Percentiles rank a stretch among this genome's conserved stretches.
These are phyloP conservation scores for Colletotrichum sp. DNA, from an alignment of 2,329 filamentous ascomycete genomes.

Conservation along the genomic window DNA sequence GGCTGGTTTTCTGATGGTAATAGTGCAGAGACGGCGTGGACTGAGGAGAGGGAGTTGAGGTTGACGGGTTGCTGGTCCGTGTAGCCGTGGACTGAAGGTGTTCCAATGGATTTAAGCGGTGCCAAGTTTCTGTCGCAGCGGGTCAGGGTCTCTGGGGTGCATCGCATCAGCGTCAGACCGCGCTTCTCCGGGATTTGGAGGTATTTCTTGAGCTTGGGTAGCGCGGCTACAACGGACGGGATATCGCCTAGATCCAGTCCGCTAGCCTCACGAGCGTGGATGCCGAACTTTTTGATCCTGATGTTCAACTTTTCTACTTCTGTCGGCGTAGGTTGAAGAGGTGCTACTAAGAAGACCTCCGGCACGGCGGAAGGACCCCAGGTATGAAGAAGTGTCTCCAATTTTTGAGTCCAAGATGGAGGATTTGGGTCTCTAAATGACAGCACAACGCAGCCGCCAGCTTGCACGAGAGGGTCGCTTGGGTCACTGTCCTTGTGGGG, in stretches of 20 bases:
- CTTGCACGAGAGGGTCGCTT: slow-evolving; percentile 6
- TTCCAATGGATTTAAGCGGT: slow-evolving; percentile 21
- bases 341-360: background rate
- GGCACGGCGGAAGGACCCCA: background rate
- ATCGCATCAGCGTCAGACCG: slow-evolving; percentile 14
- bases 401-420: background rate
- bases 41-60: slow-evolving; percentile 24
- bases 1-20: slow-evolving; percentile 19
- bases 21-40: slow-evolving; percentile 21
- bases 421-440: background rate
- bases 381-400: background rate
- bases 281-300: slow-evolving; percentile 11
- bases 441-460: background rate
- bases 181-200: slow-evolving; percentile 7
- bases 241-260: slow-evolving; percentile 19
- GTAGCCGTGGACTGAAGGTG: slow-evolving; percentile 24
- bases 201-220: slow-evolving; percentile 21
- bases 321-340: background rate
- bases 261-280: slow-evolving; percentile 20
- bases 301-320: background rate
- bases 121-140: slow-evolving; percentile 21
- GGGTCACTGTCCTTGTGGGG: background rate
- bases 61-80: slow-evolving; percentile 25
- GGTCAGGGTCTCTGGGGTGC: slow-evolving; percentile 17
- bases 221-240: slow-evolving; percentile 6